These are phyloP conservation scores for Heliamphora pulchella DNA, from an alignment of 179 eudicot species.

Conservation along the genomic window DNA sequence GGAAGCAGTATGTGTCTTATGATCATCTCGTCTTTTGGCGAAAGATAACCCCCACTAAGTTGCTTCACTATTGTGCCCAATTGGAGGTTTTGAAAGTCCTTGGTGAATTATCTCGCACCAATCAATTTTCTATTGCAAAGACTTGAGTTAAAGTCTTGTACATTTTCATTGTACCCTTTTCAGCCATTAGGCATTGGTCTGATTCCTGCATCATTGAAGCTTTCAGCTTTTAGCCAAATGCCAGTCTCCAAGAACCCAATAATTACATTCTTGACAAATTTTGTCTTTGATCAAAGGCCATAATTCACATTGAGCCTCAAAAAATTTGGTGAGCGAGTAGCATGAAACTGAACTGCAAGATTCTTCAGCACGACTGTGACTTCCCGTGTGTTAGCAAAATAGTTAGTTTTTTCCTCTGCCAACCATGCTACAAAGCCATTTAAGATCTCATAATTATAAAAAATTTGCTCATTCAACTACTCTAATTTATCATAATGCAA, in stretches of 20 bases:
- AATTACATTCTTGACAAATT: neutral
- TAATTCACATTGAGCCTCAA: too few species aligned
- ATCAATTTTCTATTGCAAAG: slow-evolving; percentile 4
- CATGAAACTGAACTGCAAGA: too few species aligned
- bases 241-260: slow-evolving; percentile 15
- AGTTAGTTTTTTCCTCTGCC: too few species aligned
- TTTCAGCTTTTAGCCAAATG: slow-evolving; percentile 8
- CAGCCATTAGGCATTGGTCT: slow-evolving; percentile 12
- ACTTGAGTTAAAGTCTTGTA: neutral
- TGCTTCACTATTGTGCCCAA: neutral
- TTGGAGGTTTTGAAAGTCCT: neutral
- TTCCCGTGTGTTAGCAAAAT: too few species aligned
- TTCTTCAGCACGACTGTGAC: too few species aligned
- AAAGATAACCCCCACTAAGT: neutral
- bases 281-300: too few species aligned
- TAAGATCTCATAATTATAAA: too few species aligned
- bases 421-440: too few species aligned
- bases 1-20: slow-evolving; percentile 8
- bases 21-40: slow-evolving; percentile 8
- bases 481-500: too few species aligned
- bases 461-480: too few species aligned
- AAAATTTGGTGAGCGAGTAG: too few species aligned
- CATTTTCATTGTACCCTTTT: slow-evolving; percentile 3
- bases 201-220: neutral
- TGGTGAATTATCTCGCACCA: slow-evolving; percentile 9